Conservation (phyloP, 78 protist genomes). For the Dictyostelium brefeldianum region DNA sequence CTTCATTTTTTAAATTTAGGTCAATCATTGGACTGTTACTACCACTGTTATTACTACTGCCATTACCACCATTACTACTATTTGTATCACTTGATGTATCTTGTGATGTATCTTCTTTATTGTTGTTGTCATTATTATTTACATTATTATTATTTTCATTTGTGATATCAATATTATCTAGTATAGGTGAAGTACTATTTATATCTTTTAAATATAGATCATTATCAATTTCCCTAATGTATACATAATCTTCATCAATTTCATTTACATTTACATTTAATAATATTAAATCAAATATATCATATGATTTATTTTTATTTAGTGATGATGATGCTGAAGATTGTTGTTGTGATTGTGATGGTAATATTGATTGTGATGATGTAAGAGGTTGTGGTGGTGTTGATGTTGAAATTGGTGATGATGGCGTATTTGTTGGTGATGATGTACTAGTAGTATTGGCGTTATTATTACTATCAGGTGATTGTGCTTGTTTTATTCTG, state of each 20-base stretch:
- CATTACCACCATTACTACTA: not conserved
- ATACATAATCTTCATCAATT: conserved; percentile 36
- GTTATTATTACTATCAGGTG: too few relatives aligned
- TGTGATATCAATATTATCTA: not conserved
- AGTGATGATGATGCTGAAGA: not conserved
- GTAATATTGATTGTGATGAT: not conserved
- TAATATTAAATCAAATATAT: conserved; percentile 66
- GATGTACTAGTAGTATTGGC: not conserved
- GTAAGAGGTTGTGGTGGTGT: not conserved
- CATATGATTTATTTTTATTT: conserved; percentile 9
- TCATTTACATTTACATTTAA: conserved; percentile 53
- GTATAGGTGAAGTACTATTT: not conserved
- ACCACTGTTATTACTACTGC: not conserved
- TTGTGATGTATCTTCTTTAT: not conserved
- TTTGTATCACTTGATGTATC: not conserved
- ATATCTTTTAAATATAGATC: conserved; percentile 20
- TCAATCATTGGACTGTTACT: not conserved
- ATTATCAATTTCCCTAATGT: conserved; percentile 47
- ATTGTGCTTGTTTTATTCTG: not conserved
- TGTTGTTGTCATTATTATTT: not conserved
- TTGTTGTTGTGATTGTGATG: too few relatives aligned
- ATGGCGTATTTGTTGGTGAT: not conserved
- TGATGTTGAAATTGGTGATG: not conserved
- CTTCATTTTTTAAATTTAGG: not conserved
- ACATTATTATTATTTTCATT: not conserved